Percentiles rank a stretch among this genome's conserved stretches.
These are phyloP conservation scores for Dichotomopilus funicola DNA, from an alignment of 2,329 filamentous ascomycete genomes.

Conservation along the genomic window DNA sequence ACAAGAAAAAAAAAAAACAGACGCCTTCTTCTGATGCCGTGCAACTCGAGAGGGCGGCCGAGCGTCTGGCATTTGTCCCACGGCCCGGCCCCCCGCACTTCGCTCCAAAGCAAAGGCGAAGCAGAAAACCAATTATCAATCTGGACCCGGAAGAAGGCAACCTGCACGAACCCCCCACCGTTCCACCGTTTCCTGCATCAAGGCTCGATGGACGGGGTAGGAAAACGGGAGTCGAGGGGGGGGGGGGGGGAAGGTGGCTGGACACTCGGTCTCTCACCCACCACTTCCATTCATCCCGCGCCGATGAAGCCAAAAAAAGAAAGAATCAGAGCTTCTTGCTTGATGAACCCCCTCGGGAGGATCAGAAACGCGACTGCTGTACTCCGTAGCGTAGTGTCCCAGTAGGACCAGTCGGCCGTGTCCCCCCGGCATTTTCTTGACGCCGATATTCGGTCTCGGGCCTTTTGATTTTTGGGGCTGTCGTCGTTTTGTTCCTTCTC, in stretches of 20 bases:
- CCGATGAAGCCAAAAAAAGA: not conserved
- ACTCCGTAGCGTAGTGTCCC: too few relatives aligned
- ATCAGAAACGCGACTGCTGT: not conserved
- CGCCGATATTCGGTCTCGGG: not conserved
- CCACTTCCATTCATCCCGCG: not conserved
- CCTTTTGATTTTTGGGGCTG: not conserved
- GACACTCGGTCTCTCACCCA: not conserved
- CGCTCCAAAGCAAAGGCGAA: not conserved
- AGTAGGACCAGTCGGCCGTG: too few relatives aligned
- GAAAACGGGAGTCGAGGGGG: too few relatives aligned
- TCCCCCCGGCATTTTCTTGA: too few relatives aligned
- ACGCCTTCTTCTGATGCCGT: conserved; percentile 1
- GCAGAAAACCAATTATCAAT: not conserved
- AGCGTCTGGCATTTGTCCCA: not conserved
- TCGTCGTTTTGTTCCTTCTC: not conserved
- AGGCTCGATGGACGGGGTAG: too few relatives aligned
- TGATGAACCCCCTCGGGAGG: not conserved
- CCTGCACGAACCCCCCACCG: not conserved
- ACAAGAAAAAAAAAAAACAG: too few relatives aligned
- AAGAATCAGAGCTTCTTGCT: not conserved
- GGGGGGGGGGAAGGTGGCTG: too few relatives aligned
- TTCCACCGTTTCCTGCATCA: too few relatives aligned
- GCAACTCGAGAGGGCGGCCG: conserved; percentile 1
- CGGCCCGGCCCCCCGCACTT: not conserved
- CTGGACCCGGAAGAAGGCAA: not conserved